phyloP scores from a whole-genome alignment of 2,329 filamentous ascomycete species.

The Aspergillus novofumigatus region DNA sequence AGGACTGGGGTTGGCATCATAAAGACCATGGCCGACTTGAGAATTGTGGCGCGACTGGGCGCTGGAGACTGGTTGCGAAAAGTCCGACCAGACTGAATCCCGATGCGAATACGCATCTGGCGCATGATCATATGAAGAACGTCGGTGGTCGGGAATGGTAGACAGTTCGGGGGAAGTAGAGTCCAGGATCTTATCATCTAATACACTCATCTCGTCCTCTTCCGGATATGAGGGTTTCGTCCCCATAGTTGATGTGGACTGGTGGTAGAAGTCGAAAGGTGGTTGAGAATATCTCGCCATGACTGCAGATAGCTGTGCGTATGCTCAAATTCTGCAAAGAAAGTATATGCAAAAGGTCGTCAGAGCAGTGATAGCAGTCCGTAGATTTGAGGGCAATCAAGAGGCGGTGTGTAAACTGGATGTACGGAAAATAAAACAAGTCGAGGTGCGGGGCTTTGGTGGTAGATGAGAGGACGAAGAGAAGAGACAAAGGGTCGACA shows the following conservation, averaged over 20 bases:
- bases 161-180: conserved; percentile 47
- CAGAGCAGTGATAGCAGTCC: background rate
- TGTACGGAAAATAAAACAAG: conserved; percentile 10
- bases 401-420: conserved; percentile 20
- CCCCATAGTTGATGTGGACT: conserved; percentile 41
- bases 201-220: conserved; percentile 51
- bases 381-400: conserved; percentile 8
- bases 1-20: conserved; percentile 50
- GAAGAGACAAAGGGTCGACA: background rate
- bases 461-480: conserved; percentile 5
- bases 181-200: conserved; percentile 50
- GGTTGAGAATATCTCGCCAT: conserved; percentile 45
- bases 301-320: conserved; percentile 25
- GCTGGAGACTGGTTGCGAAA: conserved; percentile 39
- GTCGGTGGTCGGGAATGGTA: conserved; percentile 41
- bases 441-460: conserved; percentile 14
- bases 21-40: conserved; percentile 45
- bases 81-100: conserved; percentile 49
- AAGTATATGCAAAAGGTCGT: conserved; percentile 5
- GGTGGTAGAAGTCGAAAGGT: conserved; percentile 42
- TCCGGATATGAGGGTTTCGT: conserved; percentile 39
- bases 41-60: conserved; percentile 39
- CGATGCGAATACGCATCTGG: conserved; percentile 51
- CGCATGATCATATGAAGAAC: conserved; percentile 45
- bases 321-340: conserved; percentile 5